Base-by-base conservation (phyloP, 192 early-diverging fungal species). In the Mortierella claussenii region DNA sequence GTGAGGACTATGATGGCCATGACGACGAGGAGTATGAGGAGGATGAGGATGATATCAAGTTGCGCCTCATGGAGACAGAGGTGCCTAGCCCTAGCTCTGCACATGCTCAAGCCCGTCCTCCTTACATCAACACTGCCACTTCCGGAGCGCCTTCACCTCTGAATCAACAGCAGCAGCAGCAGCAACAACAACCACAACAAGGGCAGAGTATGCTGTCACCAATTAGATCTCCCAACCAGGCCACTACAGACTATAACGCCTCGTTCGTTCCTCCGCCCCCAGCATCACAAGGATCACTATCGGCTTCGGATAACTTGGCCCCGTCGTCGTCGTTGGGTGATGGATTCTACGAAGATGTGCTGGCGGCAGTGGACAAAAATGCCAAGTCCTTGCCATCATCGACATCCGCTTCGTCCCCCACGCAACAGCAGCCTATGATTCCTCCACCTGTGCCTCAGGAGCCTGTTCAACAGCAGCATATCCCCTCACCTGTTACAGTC, bases 21-120 rank as follows among this genome's bases (percentile, higher is more conserved):
- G 68, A 62, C 4, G 52, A 65, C 11, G 54, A 51, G 20, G 53
- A 57, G 8, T 34, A 73, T 2, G 54, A 65, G 8, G 69, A 64
- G 9, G 69, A 74, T 13, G 69, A 74, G 28, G 61, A 74, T 3
- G 70, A 75, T 37, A 75, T 75, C 57, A 75, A 75, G 57, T 11
- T 60, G 57, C 36, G 70, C 4, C 42, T 75, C 23, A 65, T 75
- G 70, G 62, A 75, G 23, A 55, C 62, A 18, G 70, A 75, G 28
- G 70, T 60, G n/a, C 70, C 62, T 13, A 60, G 50, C 27, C 63
- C 70, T 0, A 21, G 48, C 9, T 34, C 56, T 11, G 43, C 23
- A 20, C 27, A 52, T 24, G 15, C 55, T 31, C 50, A 10, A 10
- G 37, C 37, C 24, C 69, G 69, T 28, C 61, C 55, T 31, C 37